Base-by-base conservation (phyloP, 2,329 filamentous ascomycete genomes). In the Talaromyces rugulosus region DNA sequence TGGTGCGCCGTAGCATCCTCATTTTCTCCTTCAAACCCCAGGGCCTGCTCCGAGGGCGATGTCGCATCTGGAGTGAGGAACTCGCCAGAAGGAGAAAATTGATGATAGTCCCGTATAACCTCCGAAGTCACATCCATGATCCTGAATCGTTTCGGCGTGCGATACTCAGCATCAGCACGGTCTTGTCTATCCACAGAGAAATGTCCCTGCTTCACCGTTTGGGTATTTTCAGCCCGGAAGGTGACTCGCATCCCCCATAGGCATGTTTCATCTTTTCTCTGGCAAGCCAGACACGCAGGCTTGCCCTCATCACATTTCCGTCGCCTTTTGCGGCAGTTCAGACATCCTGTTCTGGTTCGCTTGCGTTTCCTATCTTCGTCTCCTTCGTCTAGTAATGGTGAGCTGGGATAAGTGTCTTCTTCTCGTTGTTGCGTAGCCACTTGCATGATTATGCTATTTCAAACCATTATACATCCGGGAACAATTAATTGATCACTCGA, bases 271-370 rank as follows among this genome's bases (percentile, higher is more conserved):
- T 47, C 42, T 18, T 47, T 58, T 8, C 34, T 51, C 12, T 27
- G 56, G 30, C 56, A 58, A 47, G 47, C 42, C 31, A 30, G 44
- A 58, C 56, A 58, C 14, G 27, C 33, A 28, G 56, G 56, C 30
- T 58, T 58, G 33, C 27, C 28, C 28, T 58, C 56, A 3, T 58
- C 56, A 36, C 56, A 58, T 52, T 58, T 58, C 6, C 56, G 42
- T 50, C 56, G 42, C 30, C 51, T 58, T 23, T 33, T 18, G 33
- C 56, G 23, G 56, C 56, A 58, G 18, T 58, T 58, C 11, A 58
- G 56, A 58, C 56, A 58, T 28, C 56, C 56, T 36, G 56, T 50
- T 58, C 56, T 58, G 56, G 56, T 58, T 4, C 56, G 42, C 36
- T 52, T 58, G 36, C 36, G 14, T 16, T 40, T 40, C 16, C n/a